Evolutionary conservation across 768 basidiomycete species (phyloP).

Genomic region (Pleurotus cornucopiae): DNA sequence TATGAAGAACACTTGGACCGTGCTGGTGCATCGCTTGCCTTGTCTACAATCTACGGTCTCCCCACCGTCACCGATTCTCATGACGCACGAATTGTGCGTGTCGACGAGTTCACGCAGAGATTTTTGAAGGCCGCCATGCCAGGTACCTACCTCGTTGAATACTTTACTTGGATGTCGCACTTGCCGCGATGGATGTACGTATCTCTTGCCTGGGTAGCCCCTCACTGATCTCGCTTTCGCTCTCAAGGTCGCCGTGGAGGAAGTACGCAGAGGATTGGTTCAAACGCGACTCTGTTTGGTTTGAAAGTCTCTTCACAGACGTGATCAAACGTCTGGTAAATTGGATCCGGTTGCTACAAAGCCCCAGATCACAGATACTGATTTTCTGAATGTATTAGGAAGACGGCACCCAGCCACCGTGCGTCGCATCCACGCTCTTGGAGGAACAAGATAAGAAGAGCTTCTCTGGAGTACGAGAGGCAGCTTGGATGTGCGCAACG

Average conservation of each 20-base stretch:
- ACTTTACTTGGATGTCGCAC: conserved; percentile 25
- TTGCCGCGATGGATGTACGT: conserved; percentile 23
- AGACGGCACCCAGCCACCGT: conserved; percentile 5
- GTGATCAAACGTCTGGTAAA: conserved; percentile 10
- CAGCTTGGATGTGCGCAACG: conserved; percentile 12
- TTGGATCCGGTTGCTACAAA: neutral
- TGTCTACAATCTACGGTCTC: conserved; percentile 11
- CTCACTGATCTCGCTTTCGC: neutral
- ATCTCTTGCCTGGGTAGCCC: neutral
- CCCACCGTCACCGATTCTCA: conserved; percentile 2
- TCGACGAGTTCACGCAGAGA: conserved; percentile 19
- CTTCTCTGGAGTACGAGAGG: conserved; percentile 5
- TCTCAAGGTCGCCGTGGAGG: conserved; percentile 16
- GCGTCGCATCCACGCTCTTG: conserved; percentile 8
- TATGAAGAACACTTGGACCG: conserved; percentile 19
- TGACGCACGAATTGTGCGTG: conserved; percentile 18
- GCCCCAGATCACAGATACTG: conserved; percentile 2
- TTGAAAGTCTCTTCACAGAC: conserved; percentile 15
- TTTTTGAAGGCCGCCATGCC: conserved; percentile 23
- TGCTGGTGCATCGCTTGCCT: conserved; percentile 5
- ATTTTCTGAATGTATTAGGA: neutral
- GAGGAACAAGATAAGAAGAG: conserved; percentile 7
- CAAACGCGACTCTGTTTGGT: conserved; percentile 18
- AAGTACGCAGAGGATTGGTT: conserved; percentile 18
- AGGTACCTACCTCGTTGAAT: conserved; percentile 28